Evolutionary conservation across 345 rosid species (phyloP), one percentile per base, ranked within the genome.

Genomic region (Eucalyptus curtisii): DNA sequence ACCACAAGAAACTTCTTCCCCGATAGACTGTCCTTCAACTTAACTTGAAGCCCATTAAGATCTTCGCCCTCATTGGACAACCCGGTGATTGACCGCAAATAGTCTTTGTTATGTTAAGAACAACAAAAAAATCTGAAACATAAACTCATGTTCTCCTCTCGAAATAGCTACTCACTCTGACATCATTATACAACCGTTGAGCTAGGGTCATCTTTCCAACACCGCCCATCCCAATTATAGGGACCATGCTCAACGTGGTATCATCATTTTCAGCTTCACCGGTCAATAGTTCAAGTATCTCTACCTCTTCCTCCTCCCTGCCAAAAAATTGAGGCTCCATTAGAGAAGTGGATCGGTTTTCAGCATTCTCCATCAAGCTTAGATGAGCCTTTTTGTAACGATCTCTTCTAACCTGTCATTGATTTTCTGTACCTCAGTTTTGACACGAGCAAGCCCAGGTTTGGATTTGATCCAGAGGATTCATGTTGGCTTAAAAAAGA

Each of bases 111-210:
- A 57, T 25, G n/a, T 57, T 6, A 1, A 57, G 3, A 10, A 57
- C 30, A 57, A 24, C 13, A 57, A 57, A 10, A 57, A 25, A 5
- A 66, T 66, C 40, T 1, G 20, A 66, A 15, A 66, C 76, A 14
- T 37, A 66, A 66, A 66, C 76, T 19, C 40, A 66, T n/a, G 76
- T 37, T n/a, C 10, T 66, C 10, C 1, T n/a, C 11, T 66, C 20
- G 3, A 66, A 66, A 7, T 1, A n/a, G 5, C 20, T 14, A 1
- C 3, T n/a, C 5, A 66, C 40, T 7, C 2, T 31, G 1, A 19
- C 76, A 66, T 66, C 11, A 66, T 66, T 31, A 66, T 13, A 64
- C 5, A 64, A 4, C 8, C 20, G 9, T 2, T 64, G 76, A 64
- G 76, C 76, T 4, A 64, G 3, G 19, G 76, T 10, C 0, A 6